Base-by-base conservation (phyloP, 495 filamentous ascomycete genomes). In the Aspergillus cristatus region DNA sequence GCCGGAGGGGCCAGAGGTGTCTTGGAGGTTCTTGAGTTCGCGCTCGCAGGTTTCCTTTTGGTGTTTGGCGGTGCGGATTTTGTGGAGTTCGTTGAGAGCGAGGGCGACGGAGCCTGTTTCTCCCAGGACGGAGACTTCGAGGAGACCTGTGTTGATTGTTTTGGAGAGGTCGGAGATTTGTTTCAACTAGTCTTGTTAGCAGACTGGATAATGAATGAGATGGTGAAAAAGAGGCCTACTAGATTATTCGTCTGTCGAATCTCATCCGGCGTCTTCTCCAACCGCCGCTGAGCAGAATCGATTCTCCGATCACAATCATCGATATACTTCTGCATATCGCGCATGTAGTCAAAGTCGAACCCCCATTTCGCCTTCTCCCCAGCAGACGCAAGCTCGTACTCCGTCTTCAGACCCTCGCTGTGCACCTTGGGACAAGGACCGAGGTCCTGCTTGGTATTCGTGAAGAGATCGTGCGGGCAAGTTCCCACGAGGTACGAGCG, bases 381-480 rank as follows among this genome's bases (percentile, higher is more conserved):
- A 3, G 75, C 63, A 18, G 78, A 61, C 0, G 83, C 72, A 1
- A 56, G 60, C 45, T 91, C 82, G 63, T 94, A 97, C 54, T 97
- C 87, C 26, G 75, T 67, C 57, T 94, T 94, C 38, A 95, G 73
- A 17, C 79, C 75, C 57, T 94, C 89, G 39, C 76, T 84, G 62
- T 99, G 91, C 29, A 90, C 77, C 62, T 91, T 91, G 24, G 86
- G 78, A 51, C 91, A 99, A 0, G 78, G 79, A 14, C 91, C 91
- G 20, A 96, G 74, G 58, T 99, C 91, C 74, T 95, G 86, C 65
- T 95, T 97, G 28, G 91, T 99, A 67, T 99, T 99, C 43, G 89
- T 97, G 76, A 99, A 99, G 55, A 97, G 88, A 66, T 99, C 91
- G 68, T 96, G 90, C 4, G 91, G 91, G 58, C 91, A 99, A 28